These are phyloP conservation scores for Claviceps sp. DNA, from an alignment of 2,329 filamentous ascomycete genomes.

Conservation along the genomic window DNA sequence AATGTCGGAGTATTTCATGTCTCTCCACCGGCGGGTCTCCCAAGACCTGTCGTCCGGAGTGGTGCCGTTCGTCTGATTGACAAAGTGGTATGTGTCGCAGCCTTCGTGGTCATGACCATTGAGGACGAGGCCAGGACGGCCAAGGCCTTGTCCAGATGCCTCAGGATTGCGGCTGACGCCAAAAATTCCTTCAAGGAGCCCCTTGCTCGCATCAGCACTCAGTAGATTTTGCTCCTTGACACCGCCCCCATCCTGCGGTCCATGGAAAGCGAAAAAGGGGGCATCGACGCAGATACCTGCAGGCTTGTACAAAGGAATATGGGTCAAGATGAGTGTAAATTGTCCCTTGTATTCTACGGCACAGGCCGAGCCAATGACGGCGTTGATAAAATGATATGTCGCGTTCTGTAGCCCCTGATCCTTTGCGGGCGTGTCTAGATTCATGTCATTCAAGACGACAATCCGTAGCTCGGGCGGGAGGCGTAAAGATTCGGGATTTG, in stretches of 20 bases:
- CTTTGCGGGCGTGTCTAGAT: slow-evolving; percentile 72
- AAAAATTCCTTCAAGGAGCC: slow-evolving; percentile 74
- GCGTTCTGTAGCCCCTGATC: slow-evolving; percentile 54
- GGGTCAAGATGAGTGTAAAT: slow-evolving; percentile 78
- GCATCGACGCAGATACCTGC: slow-evolving; percentile 71
- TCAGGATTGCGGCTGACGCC: slow-evolving; percentile 54
- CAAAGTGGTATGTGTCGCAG: slow-evolving; percentile 78
- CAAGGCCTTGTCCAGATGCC: slow-evolving; percentile 47
- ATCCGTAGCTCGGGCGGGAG: slow-evolving; percentile 61
- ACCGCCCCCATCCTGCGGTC: slow-evolving; percentile 49
- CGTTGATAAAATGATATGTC: slow-evolving; percentile 67
- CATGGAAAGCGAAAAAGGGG: slow-evolving; percentile 71
- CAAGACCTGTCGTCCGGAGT: slow-evolving; percentile 29
- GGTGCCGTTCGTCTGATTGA: slow-evolving; percentile 45
- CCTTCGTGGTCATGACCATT: slow-evolving; percentile 94
- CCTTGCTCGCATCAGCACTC: slow-evolving; percentile 54
- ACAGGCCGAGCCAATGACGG: slow-evolving; percentile 47
- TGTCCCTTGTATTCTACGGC: slow-evolving; percentile 48
- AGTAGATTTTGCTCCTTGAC: slow-evolving; percentile 89
- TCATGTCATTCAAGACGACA: slow-evolving; percentile 82
- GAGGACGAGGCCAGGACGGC: slow-evolving; percentile 64
- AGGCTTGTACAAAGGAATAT: slow-evolving; percentile 80
- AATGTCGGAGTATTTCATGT: slow-evolving; percentile 28
- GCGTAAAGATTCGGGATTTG: slow-evolving; percentile 32
- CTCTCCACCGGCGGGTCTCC: slow-evolving; percentile 35